These are phyloP conservation scores for Arthrobotrys iridis DNA, from an alignment of 2,329 filamentous ascomycete species.

Conservation along the genomic window DNA sequence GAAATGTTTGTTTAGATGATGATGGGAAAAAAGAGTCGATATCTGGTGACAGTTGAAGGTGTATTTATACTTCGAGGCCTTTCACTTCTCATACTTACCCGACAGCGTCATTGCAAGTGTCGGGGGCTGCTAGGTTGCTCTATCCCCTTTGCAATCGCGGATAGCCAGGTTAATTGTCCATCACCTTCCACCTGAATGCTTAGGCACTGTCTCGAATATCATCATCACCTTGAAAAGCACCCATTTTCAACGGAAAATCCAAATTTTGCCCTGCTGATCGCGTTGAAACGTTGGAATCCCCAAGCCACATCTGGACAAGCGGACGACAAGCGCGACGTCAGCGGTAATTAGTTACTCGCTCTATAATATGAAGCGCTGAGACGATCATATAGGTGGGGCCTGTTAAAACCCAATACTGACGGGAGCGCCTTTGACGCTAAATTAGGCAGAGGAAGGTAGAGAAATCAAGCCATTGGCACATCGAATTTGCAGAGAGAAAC, in stretches of 20 bases:
- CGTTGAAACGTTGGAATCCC: slow-evolving; percentile 6
- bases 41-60: not conserved
- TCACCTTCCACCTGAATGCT: not conserved
- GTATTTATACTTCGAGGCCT: slow-evolving; percentile 37
- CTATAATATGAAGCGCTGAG: slow-evolving; percentile 8
- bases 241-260: not conserved
- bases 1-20: slow-evolving; percentile 13
- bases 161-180: not conserved
- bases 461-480: not conserved
- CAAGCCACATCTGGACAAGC: not conserved
- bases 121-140: too few relatives aligned
- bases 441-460: not conserved
- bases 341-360: not conserved
- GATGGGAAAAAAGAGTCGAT: not conserved
- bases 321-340: slow-evolving; percentile 13
- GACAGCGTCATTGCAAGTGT: too few relatives aligned
- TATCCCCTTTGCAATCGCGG: too few relatives aligned
- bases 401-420: not conserved
- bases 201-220: slow-evolving; percentile 7
- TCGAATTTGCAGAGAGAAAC: not conserved
- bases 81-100: too few relatives aligned
- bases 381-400: slow-evolving; percentile 24
- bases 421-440: not conserved
- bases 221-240: not conserved
- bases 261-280: slow-evolving; percentile 28